Conservation (phyloP, 129 eudicot species). For the Lonicera japonica region DNA sequence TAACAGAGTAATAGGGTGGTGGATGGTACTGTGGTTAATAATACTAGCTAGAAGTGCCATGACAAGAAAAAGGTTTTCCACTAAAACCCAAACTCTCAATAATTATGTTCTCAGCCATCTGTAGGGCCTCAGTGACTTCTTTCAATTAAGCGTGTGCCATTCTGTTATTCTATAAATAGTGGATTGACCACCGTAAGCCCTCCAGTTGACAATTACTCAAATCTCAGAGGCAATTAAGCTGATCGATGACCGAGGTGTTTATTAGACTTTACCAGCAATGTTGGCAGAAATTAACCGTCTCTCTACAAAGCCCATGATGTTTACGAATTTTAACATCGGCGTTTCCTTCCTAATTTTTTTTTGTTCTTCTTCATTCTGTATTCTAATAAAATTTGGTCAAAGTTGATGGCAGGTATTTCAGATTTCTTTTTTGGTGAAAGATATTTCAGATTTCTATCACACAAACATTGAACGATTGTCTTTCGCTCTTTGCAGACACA, state of each 20-base stretch:
- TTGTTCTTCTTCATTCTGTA: too few species aligned
- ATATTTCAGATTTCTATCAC: neutral
- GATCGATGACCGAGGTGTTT: too few species aligned
- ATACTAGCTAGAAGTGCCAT: neutral
- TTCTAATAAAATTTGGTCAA: neutral
- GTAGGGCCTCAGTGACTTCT: neutral
- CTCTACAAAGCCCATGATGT: too few species aligned
- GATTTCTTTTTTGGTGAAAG: too few species aligned
- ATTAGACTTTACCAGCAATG: too few species aligned
- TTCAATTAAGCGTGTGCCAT: neutral
- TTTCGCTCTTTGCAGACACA: neutral
- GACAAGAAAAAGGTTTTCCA: neutral
- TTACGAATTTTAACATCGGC: too few species aligned
- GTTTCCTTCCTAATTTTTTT: too few species aligned
- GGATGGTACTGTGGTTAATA: neutral
- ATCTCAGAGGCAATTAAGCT: neutral
- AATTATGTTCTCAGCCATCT: neutral
- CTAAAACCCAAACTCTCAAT: neutral
- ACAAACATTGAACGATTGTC: neutral
- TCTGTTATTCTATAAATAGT: too few species aligned
- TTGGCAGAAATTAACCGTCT: too few species aligned
- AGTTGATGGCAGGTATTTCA: neutral
- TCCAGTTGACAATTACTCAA: neutral
- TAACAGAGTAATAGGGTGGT: conserved; percentile 2
- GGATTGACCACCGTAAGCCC: neutral